Percentiles rank a stretch among this genome's conserved stretches.
phyloP scores from a whole-genome alignment of 2,329 filamentous ascomycete species.

The Scytalidium lignicola region DNA sequence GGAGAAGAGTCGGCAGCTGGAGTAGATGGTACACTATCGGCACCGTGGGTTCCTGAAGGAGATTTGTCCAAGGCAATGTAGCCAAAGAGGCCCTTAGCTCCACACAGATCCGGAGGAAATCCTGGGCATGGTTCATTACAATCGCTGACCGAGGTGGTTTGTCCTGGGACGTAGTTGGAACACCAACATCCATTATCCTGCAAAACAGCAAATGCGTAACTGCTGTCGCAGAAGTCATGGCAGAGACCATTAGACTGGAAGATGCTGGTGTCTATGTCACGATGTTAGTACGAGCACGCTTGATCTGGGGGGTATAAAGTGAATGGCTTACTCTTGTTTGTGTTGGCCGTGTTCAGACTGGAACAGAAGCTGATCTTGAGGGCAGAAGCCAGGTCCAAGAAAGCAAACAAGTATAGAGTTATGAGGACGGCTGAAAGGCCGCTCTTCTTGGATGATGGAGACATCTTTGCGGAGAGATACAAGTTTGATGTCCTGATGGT shows the following conservation, averaged over 20 bases:
- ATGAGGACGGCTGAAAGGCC: conserved; percentile 16
- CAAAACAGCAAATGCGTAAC: conserved; percentile 64
- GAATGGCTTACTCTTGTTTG: conserved; percentile 34
- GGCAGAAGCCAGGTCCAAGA: conserved; percentile 12
- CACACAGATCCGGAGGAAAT: conserved; percentile 62
- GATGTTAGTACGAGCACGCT: conserved; percentile 16
- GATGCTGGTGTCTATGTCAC: conserved; percentile 43
- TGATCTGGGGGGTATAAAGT: neutral
- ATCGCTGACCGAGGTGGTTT: conserved; percentile 33
- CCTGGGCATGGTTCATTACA: conserved; percentile 63
- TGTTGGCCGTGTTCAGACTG: conserved; percentile 39
- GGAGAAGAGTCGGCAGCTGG: conserved; percentile 2
- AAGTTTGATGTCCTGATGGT: no score
- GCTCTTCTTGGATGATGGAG: conserved; percentile 5
- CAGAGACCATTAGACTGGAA: conserved; percentile 70
- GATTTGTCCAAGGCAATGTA: conserved; percentile 54
- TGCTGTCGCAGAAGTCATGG: conserved; percentile 47
- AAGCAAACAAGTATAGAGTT: conserved; percentile 12
- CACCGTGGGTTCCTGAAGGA: conserved; percentile 51
- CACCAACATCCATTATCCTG: conserved; percentile 68
- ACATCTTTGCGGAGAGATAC: conserved; percentile 6
- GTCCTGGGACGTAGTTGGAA: conserved; percentile 59
- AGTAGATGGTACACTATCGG: conserved; percentile 10
- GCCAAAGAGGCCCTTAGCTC: conserved; percentile 55
- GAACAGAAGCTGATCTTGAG: conserved; percentile 35